A percentile compares a stretch with the other conserved stretches of the same genome.
phyloP scores from a whole-genome alignment of 371 early-diverging fungal genomes.

The Cokeromyces recurvatus region DNA sequence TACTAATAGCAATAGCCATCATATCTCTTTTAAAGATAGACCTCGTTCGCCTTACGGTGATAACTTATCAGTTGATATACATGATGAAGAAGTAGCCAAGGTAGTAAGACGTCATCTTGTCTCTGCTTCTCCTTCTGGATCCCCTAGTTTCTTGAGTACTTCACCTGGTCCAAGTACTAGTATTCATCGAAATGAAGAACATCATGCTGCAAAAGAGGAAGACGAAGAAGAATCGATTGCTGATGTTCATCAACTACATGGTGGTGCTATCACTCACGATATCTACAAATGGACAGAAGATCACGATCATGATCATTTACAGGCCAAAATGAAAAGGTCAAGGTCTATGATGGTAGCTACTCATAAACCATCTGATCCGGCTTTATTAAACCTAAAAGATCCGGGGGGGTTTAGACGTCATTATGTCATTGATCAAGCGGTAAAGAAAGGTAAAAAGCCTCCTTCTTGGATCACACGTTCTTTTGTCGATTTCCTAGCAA shows the following conservation, averaged over 20 bases:
- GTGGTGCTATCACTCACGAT: constrained; percentile 50
- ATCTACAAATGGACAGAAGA: constrained; percentile 59
- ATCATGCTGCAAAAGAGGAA: too few species aligned
- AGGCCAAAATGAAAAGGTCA: constrained; percentile 32
- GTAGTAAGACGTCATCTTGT: constrained; percentile 43
- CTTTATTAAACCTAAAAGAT: constrained; percentile 35
- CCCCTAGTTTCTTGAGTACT: too few species aligned
- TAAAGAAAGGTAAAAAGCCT: constrained; percentile 55
- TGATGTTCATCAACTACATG: constrained; percentile 36
- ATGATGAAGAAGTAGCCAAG: constrained; percentile 39
- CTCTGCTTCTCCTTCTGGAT: constrained; percentile 31
- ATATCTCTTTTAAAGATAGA: constrained; percentile 1
- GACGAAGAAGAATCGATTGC: constrained; percentile 13
- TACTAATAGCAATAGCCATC: constrained; percentile 12
- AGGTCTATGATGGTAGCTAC: constrained; percentile 27
- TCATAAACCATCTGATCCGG: constrained; percentile 29
- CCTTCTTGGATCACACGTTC: constrained; percentile 72
- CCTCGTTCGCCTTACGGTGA: constrained; percentile 20
- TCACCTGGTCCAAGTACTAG: too few species aligned
- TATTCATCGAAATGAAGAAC: constrained; percentile 6
- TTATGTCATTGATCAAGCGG: constrained; percentile 72
- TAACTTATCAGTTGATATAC: constrained; percentile 25
- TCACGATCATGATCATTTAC: constrained; percentile 25
- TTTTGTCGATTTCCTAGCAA: constrained; percentile 90
- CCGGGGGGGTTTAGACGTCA: constrained; percentile 93